Base-by-base conservation (phyloP, 805 yeast genomes). In the Huiozyma sinensis region DNA sequence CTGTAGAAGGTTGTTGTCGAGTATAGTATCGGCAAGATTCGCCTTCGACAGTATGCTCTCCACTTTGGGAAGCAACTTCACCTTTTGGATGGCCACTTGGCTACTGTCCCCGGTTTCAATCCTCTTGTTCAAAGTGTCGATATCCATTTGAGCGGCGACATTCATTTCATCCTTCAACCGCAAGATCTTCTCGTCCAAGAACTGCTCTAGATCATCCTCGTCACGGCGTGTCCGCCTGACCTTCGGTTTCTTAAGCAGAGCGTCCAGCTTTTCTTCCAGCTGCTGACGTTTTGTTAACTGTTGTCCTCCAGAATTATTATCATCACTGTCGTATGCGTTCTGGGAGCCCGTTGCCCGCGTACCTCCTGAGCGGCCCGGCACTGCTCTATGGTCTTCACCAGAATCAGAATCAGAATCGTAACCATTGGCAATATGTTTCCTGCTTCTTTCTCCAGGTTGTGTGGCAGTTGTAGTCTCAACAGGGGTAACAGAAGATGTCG, bases 121-220 rank as follows among this genome's bases (percentile, higher is more conserved):
- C 65, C 68, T 69, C 62, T 61, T 65, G 46, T 65, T 68, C 41
- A 70, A 56, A 7, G 70, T 55, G 52, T 77, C 83, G 42, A 76
- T 77, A 64, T 84, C 95, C 57, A 73, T 65, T 60, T 79, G 81
- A 10, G 95, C 95, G 4, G 88, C 90, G 51, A 79, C 76, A 55
- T 88, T 84, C 99, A 92, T 92, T 63, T 77, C 78, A 54, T 83
- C 88, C 51, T 94, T 85, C 52, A 92, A 71, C 48, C 74, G 73
- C 43, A 86, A 79, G 50, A 92, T 85, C 47, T 77, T 75, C 58
- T 89, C 97, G 70, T 92, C 99, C 61, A 89, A 94, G 81, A 86
- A 83, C 57, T 87, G 81, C 61, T 94, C 97, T 51, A 92, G 68
- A 66, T 92, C 98, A 58, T 87, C 95, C 54, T 92, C 97, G 55